Percentiles rank a stretch among this genome's conserved stretches.
These are phyloP conservation scores for Neurospora cerealis DNA, from an alignment of 495 filamentous ascomycete genomes.

Conservation along the genomic window DNA sequence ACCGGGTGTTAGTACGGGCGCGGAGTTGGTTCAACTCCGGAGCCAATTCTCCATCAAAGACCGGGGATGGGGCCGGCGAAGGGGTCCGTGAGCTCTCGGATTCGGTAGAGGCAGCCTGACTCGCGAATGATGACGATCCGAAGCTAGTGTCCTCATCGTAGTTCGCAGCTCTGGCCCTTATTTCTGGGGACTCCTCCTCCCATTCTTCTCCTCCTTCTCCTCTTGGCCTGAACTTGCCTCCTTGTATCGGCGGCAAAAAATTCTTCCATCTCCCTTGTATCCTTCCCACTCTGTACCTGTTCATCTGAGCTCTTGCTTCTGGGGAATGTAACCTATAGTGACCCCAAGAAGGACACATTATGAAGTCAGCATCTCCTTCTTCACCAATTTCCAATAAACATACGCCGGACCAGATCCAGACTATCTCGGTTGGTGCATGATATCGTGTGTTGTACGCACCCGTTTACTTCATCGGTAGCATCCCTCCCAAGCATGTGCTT, in stretches of 20 bases:
- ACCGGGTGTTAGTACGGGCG: constrained; percentile 17
- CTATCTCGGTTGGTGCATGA: neutral
- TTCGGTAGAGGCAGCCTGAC: constrained; percentile 20
- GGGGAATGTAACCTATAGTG: constrained; percentile 64
- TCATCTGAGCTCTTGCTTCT: constrained; percentile 69
- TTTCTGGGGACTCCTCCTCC: constrained; percentile 31
- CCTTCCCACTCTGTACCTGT: constrained; percentile 71
- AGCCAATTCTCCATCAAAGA: constrained; percentile 44
- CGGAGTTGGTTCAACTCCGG: constrained; percentile 15
- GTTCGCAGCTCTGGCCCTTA: constrained; percentile 17
- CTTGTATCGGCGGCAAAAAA: constrained; percentile 87
- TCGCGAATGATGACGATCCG: constrained; percentile 10
- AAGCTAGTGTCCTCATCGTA: constrained; percentile 4
- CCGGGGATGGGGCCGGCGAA: constrained; percentile 42
- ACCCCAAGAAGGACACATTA: neutral
- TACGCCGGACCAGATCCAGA: neutral
- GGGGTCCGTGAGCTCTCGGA: constrained; percentile 34
- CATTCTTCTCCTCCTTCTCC: constrained; percentile 26
- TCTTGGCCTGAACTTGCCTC: constrained; percentile 62
- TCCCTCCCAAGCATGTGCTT: constrained; percentile 93
- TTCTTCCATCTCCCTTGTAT: constrained; percentile 79
- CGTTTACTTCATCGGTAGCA: constrained; percentile 91
- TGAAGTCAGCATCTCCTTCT: neutral
- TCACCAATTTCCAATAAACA: neutral
- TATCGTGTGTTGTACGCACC: constrained; percentile 45